Evolutionary conservation across 2,329 filamentous ascomycete species (phyloP).

Genomic region (Periconia macrospinosa): DNA sequence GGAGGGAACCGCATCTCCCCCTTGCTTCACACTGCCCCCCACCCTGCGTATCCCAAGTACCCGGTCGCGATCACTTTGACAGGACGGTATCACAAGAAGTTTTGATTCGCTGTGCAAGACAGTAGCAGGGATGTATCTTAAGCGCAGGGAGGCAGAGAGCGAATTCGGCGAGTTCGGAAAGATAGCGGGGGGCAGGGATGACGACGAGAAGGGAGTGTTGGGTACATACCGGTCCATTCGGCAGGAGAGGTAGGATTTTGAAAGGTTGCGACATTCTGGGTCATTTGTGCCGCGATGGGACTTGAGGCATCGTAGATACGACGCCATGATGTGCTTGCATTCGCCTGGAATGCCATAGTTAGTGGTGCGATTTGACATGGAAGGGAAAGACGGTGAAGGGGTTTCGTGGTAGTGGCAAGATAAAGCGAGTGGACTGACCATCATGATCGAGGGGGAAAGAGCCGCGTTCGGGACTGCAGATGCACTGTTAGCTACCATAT

Average conservation of each 20-base stretch:
- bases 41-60: slow-evolving; percentile 21
- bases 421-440: slow-evolving; percentile 54
- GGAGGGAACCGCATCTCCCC: slow-evolving; percentile 21
- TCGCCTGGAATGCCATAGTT: slow-evolving; percentile 64
- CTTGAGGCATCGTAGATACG: slow-evolving; percentile 86
- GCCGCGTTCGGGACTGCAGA: slow-evolving; percentile 78
- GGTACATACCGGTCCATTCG: slow-evolving; percentile 85
- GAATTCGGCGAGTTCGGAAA: background rate
- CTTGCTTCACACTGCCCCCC: slow-evolving; percentile 21
- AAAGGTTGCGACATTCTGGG: slow-evolving; percentile 78
- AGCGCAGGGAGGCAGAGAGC: background rate
- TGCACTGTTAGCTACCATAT: slow-evolving; percentile 9
- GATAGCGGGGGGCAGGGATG: slow-evolving; percentile 1
- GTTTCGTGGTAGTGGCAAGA: slow-evolving; percentile 7
- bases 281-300: slow-evolving; percentile 82
- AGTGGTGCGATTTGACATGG: slow-evolving; percentile 16
- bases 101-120: slow-evolving; percentile 22
- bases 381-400: background rate
- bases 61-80: slow-evolving; percentile 34
- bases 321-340: slow-evolving; percentile 85
- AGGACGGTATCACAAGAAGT: slow-evolving; percentile 33
- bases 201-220: slow-evolving; percentile 12
- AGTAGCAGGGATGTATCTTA: slow-evolving; percentile 6
- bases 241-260: slow-evolving; percentile 86
- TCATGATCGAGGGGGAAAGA: slow-evolving; percentile 97